A percentile compares a stretch with the other conserved stretches of the same genome.
phyloP scores from a whole-genome alignment of 495 filamentous ascomycete species.

The Cladorrhinum samala region DNA sequence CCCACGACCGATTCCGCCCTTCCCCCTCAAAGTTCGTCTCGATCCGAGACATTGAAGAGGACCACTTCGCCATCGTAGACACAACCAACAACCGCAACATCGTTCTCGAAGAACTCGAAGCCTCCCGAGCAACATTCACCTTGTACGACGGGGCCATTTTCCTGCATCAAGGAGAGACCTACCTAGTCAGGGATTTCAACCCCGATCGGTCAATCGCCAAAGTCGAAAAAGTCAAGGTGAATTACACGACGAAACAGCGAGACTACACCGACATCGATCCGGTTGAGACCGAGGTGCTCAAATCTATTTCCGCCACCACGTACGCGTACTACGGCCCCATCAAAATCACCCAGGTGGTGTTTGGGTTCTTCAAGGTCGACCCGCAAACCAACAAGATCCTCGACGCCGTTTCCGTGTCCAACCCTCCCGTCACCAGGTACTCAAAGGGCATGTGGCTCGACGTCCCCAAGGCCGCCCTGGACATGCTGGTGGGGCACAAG shows the following conservation, averaged over 20 bases:
- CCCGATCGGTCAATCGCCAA: conserved; percentile 67
- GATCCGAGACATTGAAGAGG: conserved; percentile 88
- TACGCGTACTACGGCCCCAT: conserved; percentile 80
- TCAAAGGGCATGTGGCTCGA: conserved; percentile 97
- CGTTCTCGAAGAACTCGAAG: conserved; percentile 93
- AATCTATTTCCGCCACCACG: conserved; percentile 46
- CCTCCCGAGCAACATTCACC: conserved; percentile 88
- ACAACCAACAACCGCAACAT: conserved; percentile 73
- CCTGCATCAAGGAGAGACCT: conserved; percentile 88
- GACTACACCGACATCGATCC: conserved; percentile 96
- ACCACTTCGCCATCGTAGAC: conserved; percentile 90
- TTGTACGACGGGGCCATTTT: conserved; percentile 98
- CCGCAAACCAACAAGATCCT: conserved; percentile 67
- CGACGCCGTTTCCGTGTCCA: conserved; percentile 87
- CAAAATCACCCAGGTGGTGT: conserved; percentile 76
- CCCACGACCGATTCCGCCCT: conserved; percentile 81
- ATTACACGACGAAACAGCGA: conserved; percentile 91
- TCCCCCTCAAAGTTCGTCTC: conserved; percentile 74
- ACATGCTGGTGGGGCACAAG: conserved; percentile 62
- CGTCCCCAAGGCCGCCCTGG: conserved; percentile 69
- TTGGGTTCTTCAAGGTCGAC: conserved; percentile 95
- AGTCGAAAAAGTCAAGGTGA: conserved; percentile 73
- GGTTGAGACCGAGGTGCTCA: conserved; percentile 73
- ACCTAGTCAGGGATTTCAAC: conserved; percentile 84
- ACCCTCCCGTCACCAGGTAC: conserved; percentile 78